Percentiles rank a stretch among this genome's conserved stretches.
Conservation (phyloP, 2,329 filamentous ascomycete genomes). For the Zymoseptoria crescenta region DNA sequence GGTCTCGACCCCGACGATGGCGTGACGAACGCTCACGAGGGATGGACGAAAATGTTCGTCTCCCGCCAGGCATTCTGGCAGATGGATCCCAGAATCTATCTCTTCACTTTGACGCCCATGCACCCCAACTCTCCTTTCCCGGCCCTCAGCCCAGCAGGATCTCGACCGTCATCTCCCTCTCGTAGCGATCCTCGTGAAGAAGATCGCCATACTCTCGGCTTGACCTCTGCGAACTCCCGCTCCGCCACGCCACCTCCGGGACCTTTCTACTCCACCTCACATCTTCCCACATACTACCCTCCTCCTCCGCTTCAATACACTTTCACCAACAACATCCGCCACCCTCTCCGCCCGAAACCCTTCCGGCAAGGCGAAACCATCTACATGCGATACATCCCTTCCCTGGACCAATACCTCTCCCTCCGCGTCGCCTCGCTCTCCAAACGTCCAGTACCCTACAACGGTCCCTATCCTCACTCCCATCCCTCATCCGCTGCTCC, state of each 20-base stretch:
- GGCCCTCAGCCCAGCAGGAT: conserved; percentile 43
- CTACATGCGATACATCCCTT: conserved; percentile 80
- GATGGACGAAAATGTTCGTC: conserved; percentile 76
- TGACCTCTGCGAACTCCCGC: conserved; percentile 9
- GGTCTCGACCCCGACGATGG: conserved; percentile 52
- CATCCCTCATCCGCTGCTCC: background rate
- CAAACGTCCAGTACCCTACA: conserved; percentile 54
- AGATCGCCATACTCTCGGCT: conserved; percentile 6
- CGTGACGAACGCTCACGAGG: conserved; percentile 47
- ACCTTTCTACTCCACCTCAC: conserved; percentile 73
- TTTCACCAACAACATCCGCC: conserved; percentile 68
- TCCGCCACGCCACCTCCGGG: conserved; percentile 34
- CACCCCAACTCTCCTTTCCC: conserved; percentile 39
- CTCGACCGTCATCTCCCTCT: conserved; percentile 44
- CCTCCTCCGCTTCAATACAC: conserved; percentile 75
- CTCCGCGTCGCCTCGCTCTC: conserved; percentile 76
- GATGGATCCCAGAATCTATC: conserved; percentile 73
- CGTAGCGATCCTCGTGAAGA: conserved; percentile 14
- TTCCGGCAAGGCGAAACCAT: conserved; percentile 85
- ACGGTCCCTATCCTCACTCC: conserved; percentile 44
- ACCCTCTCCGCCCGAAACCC: conserved; percentile 81
- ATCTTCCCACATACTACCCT: conserved; percentile 85
- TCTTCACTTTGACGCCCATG: conserved; percentile 70
- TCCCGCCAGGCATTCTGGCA: conserved; percentile 84
- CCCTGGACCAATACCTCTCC: conserved; percentile 73